Evolutionary conservation across 2,329 filamentous ascomycete genomes (phyloP), one percentile per base, ranked within the genome.

Genomic region (Nigrospora sphaerica): DNA sequence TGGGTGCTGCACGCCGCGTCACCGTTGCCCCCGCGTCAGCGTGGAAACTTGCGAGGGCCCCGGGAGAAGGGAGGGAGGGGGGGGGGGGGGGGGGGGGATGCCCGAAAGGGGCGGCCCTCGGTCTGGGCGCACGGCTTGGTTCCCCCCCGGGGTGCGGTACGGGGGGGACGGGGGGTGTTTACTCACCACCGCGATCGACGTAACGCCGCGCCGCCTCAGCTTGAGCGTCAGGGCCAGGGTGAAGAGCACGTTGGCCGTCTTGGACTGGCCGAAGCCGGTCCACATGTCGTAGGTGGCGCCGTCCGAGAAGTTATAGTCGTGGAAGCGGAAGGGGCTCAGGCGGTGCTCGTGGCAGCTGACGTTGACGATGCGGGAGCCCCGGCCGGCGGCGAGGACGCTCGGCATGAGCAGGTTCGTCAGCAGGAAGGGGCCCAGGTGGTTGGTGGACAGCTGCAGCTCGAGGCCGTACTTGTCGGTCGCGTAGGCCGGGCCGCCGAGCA

Each of bases 171-270:
- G 34, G 48, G 46, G 39, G 46, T 54, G 46, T 53, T 53, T 39
- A 52, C 36, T 52, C n/a, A 35, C 32, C 32, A 43, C 32, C 9
- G 49, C 55, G 12, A 52, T 48, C 10, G 38, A 43, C 18, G 49
- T 47, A 9, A 57, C 50, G 3, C 50, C 52, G 48, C 49, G 49
- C 34, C 48, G 47, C 45, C 52, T 51, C 1, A 69, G 57, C 6
- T 64, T 63, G 12, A 65, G 61, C 6, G 68, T 66, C 6, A 72
- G 56, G 48, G 70, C 67, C 0, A 62, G 49, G 6, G 67, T 64
- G 46, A 71, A 70, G 23, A 68, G 54, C 41, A 70, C 63, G 44
- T 71, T 72, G 13, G 68, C 69, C 1, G 63, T 62, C 52, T 72
- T 74, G 42, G 68, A 71, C 2, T 66, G 63, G 13, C 63, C 65